Base-by-base conservation (phyloP, 441 rosid genomes). In the Euphorbia corollata region DNA sequence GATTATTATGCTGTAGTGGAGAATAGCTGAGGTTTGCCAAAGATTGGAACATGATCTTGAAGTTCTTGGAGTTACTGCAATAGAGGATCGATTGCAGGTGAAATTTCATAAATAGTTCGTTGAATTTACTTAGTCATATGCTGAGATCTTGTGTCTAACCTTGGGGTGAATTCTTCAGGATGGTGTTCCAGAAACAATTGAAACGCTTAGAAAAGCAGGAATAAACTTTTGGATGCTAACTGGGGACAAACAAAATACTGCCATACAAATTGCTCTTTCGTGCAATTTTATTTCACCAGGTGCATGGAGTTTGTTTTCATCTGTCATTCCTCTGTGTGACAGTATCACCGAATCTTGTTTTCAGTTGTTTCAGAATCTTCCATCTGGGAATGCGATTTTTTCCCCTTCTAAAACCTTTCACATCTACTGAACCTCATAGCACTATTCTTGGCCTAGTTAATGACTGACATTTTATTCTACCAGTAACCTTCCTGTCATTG, bases 81-180 rank as follows among this genome's bases (percentile, higher is more conserved):
- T 95, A 69, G 99, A 92, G 78, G 99, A 95, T 77, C 92, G 92
- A 61, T 78, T 92, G 63, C 99, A 92, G 96, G 99, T 92, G 80
- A 75, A 63, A 45, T 45, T 45, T 69, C 10, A 41, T 69, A 38
- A 43, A 61, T 63, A 68, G 56, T 73, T 62, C 38, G 59, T 63
- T 63, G 70, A 71, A 51, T 47, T 24, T 57, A 32, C 19, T 30
- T 2, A 15, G 32, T 62, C 30, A 19, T 58, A 24, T 57, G 43
- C 55, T 41, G 57, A 54, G 10, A 32, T 63, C 22, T 67, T 22
- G 24, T 41, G 8, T 51, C 59, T 64, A 27, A n/a, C 59, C 54
- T 47, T 60, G 22, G 59, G 27, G 3, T 15, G 10, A 34, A 32
- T 27, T 30, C 63, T 74, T 13, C 73, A 78, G 81, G 92, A 89